phyloP scores from a whole-genome alignment of 148 eudicot species.

The Selenicereus undatus region DNA sequence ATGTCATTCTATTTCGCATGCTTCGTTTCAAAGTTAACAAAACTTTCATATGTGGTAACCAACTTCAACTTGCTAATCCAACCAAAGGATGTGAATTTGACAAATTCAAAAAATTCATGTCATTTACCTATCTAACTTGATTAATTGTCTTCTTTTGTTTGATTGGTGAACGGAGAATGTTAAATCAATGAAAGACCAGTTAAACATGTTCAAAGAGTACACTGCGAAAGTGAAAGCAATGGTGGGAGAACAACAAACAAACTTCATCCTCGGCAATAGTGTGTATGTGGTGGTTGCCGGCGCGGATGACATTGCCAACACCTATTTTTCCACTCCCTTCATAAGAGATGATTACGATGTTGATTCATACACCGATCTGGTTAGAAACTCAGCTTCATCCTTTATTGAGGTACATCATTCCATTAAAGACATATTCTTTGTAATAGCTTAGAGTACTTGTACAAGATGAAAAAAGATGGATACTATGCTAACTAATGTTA shows the following conservation, averaged over 20 bases:
- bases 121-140: no score
- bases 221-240: conserved; percentile 18
- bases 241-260: conserved; percentile 34
- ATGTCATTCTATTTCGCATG: no score
- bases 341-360: conserved; percentile 24
- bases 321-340: conserved; percentile 28
- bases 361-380: conserved; percentile 30
- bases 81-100: no score
- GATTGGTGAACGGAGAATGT: conserved; percentile 11
- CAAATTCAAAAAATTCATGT: no score
- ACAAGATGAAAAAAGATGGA: no score
- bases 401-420: conserved; percentile 43
- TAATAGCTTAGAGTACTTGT: neutral
- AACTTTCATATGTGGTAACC: neutral
- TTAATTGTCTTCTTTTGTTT: neutral
- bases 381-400: conserved; percentile 43
- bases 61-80: no score
- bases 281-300: conserved; percentile 20
- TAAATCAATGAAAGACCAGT: conserved; percentile 26
- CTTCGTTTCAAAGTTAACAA: no score
- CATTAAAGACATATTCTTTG: neutral
- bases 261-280: conserved; percentile 28
- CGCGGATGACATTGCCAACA: conserved; percentile 35
- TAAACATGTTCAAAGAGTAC: conserved; percentile 35
- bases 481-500: neutral